Evolutionary conservation across 208 protist genomes (phyloP), one percentile per base, ranked within the genome.

Genomic region (Acanthamoeba quina): DNA sequence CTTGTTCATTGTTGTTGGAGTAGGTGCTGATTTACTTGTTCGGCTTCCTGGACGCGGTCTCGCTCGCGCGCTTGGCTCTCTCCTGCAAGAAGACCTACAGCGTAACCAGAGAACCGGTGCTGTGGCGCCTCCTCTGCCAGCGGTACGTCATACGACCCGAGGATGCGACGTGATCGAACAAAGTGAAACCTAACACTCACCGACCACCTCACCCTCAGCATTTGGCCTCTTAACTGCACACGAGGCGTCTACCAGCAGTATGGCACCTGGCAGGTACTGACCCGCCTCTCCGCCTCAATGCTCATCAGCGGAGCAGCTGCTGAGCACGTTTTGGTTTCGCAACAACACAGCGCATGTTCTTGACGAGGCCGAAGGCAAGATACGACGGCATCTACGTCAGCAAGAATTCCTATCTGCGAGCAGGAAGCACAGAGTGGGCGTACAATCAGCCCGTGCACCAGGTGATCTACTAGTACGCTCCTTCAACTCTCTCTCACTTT

Each of bases 391-490:
- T 90, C 60, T 90, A 68, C 26, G 85, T 90, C 11, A 90, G 85
- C 24, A 90, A 72, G 58, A 90, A 90, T 29, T 34, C 31, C 34
- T 90, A 90, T 47, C 37, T 90, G 9, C 85, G 85, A 21, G 26
- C 85, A 0, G 85, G 85, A 9, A 72, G 60, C 85, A 90, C 85
- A 5, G 85, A 90, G 85, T 90, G 54, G 60, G 34, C 58, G 34
- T 90, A 72, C 85, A 74, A 72, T 24, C 85, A 90, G 62, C 85
- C 85, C 24, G 85, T 90, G 2, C 85, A 90, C 62, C 85, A 74
- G n/a, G 85, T 90, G 15, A 13, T 56, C 37, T 90, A 90, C 85
- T 90, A 86, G 78, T 86, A 86, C 41, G 72, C 54, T 0, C 72
- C 1, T 47, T 9, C 24, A 1, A 21, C 31, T 76, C 68, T 41